Percentiles rank a stretch among this genome's conserved stretches.
phyloP scores from a whole-genome alignment of 2,329 filamentous ascomycete species.

The Bimuria novae-zelandiae region DNA sequence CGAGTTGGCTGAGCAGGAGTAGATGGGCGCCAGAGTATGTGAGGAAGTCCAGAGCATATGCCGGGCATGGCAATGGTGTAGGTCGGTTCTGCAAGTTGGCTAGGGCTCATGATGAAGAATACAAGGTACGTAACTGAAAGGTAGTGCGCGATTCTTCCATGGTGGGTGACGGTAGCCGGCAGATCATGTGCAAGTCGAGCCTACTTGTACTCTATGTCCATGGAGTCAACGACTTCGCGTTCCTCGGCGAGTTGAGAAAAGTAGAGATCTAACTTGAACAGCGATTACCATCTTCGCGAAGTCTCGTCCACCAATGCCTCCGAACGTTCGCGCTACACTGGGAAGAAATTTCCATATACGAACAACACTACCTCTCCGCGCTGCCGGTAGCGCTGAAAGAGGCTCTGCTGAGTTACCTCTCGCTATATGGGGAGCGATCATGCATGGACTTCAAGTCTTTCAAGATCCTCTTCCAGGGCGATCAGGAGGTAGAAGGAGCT shows the following conservation, averaged over 20 bases:
- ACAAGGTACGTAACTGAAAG: conserved; percentile 28
- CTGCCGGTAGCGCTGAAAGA: conserved; percentile 59
- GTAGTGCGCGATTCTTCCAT: background rate
- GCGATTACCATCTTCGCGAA: conserved; percentile 41
- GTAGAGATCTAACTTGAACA: conserved; percentile 31
- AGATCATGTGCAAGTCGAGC: background rate
- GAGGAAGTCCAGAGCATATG: conserved; percentile 20
- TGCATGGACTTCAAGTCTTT: conserved; percentile 52
- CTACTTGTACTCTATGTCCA: background rate
- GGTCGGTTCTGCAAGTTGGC: conserved; percentile 32
- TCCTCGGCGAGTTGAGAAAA: too few species aligned
- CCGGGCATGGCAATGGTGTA: conserved; percentile 15
- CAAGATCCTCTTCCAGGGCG: conserved; percentile 54
- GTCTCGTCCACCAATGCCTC: conserved; percentile 57
- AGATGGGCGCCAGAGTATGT: conserved; percentile 31
- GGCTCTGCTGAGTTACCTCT: conserved; percentile 61
- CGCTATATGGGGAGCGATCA: conserved; percentile 52
- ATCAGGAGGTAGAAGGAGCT: conserved; percentile 34
- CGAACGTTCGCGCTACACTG: conserved; percentile 61
- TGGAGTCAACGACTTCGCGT: too few species aligned
- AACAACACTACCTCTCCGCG: conserved; percentile 58
- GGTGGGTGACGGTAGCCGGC: background rate
- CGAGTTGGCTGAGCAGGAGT: conserved; percentile 50
- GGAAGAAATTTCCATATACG: conserved; percentile 61
- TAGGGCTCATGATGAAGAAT: conserved; percentile 28